Evolutionary conservation across 1,139 yeast genomes (phyloP).

Genomic region (Saccharomyces hybrid): DNA sequence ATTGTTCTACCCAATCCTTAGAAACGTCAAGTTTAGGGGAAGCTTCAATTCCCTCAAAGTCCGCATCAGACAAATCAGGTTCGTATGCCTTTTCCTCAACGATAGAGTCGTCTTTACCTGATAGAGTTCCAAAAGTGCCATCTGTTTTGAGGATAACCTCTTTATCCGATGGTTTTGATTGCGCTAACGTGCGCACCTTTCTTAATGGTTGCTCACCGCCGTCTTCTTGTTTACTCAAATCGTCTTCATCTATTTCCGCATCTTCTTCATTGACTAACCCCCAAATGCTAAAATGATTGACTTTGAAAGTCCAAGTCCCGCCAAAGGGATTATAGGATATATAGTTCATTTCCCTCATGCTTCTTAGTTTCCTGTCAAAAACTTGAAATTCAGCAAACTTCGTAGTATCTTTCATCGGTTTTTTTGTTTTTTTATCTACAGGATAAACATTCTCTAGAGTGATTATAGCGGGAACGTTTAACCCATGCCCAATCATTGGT

Average conservation of each 20-base stretch:
- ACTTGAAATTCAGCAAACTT: constrained; percentile 37
- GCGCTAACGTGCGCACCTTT: not conserved
- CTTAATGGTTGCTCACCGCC: constrained; percentile 24
- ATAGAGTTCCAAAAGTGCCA: not conserved
- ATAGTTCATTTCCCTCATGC: constrained; percentile 63
- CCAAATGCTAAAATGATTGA: constrained; percentile 91
- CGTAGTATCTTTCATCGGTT: constrained; percentile 35
- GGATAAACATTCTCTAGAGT: constrained; percentile 64
- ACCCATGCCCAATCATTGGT: constrained; percentile 62
- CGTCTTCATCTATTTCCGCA: constrained; percentile 43
- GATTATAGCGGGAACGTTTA: constrained; percentile 79
- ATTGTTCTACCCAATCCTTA: constrained; percentile 56
- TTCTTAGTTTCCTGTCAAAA: constrained; percentile 45
- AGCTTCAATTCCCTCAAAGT: constrained; percentile 37
- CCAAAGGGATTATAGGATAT: constrained; percentile 69
- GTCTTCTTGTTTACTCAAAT: constrained; percentile 32
- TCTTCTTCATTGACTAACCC: constrained; percentile 71
- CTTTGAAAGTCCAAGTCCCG: constrained; percentile 76
- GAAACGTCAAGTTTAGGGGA: constrained; percentile 42
- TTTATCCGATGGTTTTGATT: not conserved
- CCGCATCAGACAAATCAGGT: constrained; percentile 44
- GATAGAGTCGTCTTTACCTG: not conserved
- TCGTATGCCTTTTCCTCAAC: constrained; percentile 60
- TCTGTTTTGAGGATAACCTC: not conserved
- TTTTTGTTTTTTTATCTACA: constrained; percentile 32